Percentiles rank a stretch among this genome's conserved stretches.
Evolutionary conservation across 768 basidiomycete genomes (phyloP).

Genomic region (Lenzites betulinus): DNA sequence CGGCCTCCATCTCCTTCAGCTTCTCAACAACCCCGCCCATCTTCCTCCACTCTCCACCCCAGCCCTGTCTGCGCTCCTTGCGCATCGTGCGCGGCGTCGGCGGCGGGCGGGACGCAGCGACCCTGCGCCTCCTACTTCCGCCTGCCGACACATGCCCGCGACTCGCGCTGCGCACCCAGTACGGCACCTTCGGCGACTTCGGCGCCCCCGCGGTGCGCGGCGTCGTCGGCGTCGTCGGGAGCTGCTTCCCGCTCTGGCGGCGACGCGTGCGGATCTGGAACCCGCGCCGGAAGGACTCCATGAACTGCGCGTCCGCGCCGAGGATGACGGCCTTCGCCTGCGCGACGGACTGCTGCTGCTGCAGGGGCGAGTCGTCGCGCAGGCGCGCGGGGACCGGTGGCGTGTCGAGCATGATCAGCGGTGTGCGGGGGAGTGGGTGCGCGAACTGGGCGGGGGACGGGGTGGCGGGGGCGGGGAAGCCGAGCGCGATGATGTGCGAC

Average conservation of each 20-base stretch:
- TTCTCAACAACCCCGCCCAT: slow-evolving; percentile 23
- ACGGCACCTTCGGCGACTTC: slow-evolving; percentile 27
- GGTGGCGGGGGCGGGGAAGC: neutral
- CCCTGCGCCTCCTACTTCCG: neutral
- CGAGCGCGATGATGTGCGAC: slow-evolving; percentile 5
- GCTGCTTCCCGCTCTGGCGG: slow-evolving; percentile 2
- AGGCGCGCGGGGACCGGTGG: too few species aligned
- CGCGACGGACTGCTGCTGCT: slow-evolving; percentile 17
- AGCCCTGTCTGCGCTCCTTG: slow-evolving; percentile 30
- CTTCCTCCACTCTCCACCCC: slow-evolving; percentile 31
- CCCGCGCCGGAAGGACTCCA: slow-evolving; percentile 24
- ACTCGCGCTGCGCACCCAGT: slow-evolving; percentile 29
- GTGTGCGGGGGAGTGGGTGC: neutral
- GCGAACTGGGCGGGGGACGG: too few species aligned
- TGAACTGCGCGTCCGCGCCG: slow-evolving; percentile 23
- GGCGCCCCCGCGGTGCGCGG: too few species aligned
- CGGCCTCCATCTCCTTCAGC: slow-evolving; percentile 21
- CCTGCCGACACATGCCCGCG: slow-evolving; percentile 4
- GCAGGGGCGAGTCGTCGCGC: slow-evolving; percentile 8
- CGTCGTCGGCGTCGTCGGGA: neutral
- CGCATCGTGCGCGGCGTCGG: slow-evolving; percentile 28
- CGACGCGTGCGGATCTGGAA: slow-evolving; percentile 20
- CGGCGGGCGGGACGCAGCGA: neutral
- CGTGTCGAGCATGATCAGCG: neutral
- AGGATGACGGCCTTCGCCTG: slow-evolving; percentile 22